phyloP scores from a whole-genome alignment of 345 rosid genomes.

The Aurinia saxatilis region DNA sequence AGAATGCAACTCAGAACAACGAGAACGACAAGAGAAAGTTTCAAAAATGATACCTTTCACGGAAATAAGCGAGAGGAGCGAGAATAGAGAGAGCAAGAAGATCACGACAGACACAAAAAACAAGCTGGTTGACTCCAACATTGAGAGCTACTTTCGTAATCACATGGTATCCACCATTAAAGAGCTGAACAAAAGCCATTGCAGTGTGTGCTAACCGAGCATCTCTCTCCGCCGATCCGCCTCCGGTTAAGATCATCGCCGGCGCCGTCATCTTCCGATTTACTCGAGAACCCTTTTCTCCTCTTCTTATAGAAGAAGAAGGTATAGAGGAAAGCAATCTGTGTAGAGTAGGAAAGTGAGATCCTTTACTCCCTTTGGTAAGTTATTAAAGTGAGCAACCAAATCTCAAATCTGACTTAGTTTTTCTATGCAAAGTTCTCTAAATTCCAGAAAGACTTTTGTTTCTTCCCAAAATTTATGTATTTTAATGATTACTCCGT shows the following conservation, averaged over 20 bases:
- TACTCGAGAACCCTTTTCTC: not conserved
- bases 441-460: too few relatives aligned
- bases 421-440: not conserved
- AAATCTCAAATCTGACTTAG: not conserved
- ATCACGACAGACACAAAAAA: conserved; percentile 92
- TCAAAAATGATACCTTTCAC: conserved; percentile 53
- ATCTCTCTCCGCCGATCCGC: conserved; percentile 41
- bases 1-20: not conserved
- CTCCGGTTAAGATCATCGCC: conserved; percentile 25
- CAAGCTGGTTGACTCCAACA: conserved; percentile 92
- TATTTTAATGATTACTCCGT: not conserved
- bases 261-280: conserved; percentile 28
- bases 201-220: conserved; percentile 62
- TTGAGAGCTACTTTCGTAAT: conserved; percentile 94
- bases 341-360: not conserved
- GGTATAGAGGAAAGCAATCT: not conserved
- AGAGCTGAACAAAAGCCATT: conserved; percentile 84
- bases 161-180: conserved; percentile 91
- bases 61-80: conserved; percentile 77
- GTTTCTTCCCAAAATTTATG: too few relatives aligned
- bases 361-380: conserved; percentile 2
- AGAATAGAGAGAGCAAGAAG: conserved; percentile 85
- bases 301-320: not conserved
- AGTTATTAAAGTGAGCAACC: not conserved
- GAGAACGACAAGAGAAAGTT: not conserved